Base-by-base conservation (phyloP, 345 rosid species). In the Boechera retrofracta region DNA sequence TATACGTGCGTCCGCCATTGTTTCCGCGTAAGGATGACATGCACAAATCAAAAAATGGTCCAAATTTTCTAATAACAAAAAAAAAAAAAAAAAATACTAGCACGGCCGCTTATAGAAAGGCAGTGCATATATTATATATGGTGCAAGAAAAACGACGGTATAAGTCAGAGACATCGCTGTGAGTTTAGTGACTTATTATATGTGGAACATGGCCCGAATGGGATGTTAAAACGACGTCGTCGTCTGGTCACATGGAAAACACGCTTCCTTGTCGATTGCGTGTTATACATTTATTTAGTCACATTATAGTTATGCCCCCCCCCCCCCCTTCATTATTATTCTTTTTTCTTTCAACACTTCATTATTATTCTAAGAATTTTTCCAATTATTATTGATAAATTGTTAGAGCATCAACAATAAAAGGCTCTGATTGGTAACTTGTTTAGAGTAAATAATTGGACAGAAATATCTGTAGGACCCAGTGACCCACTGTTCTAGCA, bases 271-370 rank as follows among this genome's bases (percentile, higher is more conserved):
- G 33, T 33, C 45, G 52, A 2, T 24, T 67, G n/a, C 12, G 24
- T 21, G 44, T 39, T 33, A 10, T 41, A 18, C 45, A 49, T 12
- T 9, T 3, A 44, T 44, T 49, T 39, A 39, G 33, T 39, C 67
- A 62, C 66, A 48, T 39, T 47, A 21, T 61, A 61, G 7, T 10
- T 61, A 38, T 61, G 66, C 31, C 32, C 48, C 26, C 5, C 5
- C 1, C 13, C 1, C 39, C 2, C 7, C 4, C 6, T 10, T 48
- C 53, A 48, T 48, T 48, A 48, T 16, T 48, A 7, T 16, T 18
- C 26, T 3, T 18, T 16, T 18, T 15, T 49, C 10, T 18, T 45
- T 7, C 53, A 49, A 16, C 53, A 8, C 26, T 16, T 18, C 53
- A 3, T 49, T 49, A 16, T 49, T 49, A 16, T 16, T 48, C 26